Percentiles rank a stretch among this genome's conserved stretches.
These are phyloP conservation scores for Boletus speciosus DNA, from an alignment of 768 basidiomycete genomes.

Conservation along the genomic window DNA sequence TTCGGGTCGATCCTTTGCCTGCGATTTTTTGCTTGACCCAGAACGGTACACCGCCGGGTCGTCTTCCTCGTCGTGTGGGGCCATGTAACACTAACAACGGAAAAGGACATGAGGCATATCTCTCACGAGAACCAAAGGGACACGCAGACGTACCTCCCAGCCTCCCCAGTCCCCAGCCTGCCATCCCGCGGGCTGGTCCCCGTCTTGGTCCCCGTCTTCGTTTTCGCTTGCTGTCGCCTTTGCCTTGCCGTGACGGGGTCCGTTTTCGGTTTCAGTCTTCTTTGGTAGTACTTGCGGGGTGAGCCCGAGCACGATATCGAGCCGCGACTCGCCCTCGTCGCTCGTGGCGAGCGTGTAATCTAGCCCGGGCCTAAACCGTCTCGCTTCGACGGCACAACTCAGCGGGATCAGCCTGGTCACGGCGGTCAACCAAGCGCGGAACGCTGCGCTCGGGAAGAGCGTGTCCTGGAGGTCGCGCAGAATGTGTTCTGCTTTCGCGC, in stretches of 20 bases:
- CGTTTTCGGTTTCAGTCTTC: conserved; percentile 11
- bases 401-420: conserved; percentile 72
- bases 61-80: conserved; percentile 90
- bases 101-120: background rate
- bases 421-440: conserved; percentile 83
- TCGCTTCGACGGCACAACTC: conserved; percentile 70
- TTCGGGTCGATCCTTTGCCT: conserved; percentile 15
- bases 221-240: conserved; percentile 19
- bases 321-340: conserved; percentile 72
- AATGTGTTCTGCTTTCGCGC: conserved; percentile 17
- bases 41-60: conserved; percentile 92
- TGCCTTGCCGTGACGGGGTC: conserved; percentile 25
- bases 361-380: conserved; percentile 87
- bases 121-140: background rate
- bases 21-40: conserved; percentile 39
- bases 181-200: conserved; percentile 50
- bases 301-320: conserved; percentile 84
- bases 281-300: conserved; percentile 56
- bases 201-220: conserved; percentile 29
- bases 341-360: conserved; percentile 94
- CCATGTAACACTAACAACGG: conserved; percentile 77
- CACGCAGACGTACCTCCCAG: conserved; percentile 69
- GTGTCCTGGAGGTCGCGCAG: conserved; percentile 59
- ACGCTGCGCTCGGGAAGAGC: conserved; percentile 75
- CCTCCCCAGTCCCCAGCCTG: conserved; percentile 80